phyloP scores from a whole-genome alignment of 2,329 filamentous ascomycete species.

The Daldinia sp. region DNA sequence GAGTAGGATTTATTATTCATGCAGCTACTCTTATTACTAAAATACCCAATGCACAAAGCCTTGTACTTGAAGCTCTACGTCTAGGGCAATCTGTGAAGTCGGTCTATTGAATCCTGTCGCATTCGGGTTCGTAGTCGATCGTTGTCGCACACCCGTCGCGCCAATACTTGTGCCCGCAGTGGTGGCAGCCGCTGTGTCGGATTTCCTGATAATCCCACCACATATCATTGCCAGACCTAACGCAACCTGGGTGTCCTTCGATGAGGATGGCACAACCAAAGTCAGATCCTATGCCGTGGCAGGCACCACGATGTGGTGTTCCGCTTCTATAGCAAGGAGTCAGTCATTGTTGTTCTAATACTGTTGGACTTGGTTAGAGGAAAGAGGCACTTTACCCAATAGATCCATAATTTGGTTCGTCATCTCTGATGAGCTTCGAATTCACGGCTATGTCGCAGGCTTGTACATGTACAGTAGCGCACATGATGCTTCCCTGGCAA shows the following conservation, averaged over 20 bases:
- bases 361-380: neutral
- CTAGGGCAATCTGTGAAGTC: neutral
- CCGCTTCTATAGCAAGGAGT: conserved; percentile 25
- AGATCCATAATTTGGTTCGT: conserved; percentile 31
- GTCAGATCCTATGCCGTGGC: conserved; percentile 23
- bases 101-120: conserved; percentile 9
- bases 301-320: conserved; percentile 20
- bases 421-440: conserved; percentile 20
- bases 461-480: conserved; percentile 14
- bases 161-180: conserved; percentile 40
- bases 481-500: conserved; percentile 37
- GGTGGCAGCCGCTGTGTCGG: conserved; percentile 24
- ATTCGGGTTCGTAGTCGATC: conserved; percentile 32
- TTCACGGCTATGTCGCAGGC: conserved; percentile 35
- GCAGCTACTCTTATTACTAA: neutral
- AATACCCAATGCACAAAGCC: neutral
- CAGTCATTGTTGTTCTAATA: neutral
- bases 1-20: neutral
- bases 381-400: conserved; percentile 15
- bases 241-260: conserved; percentile 16
- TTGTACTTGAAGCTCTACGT: neutral
- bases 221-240: conserved; percentile 32
- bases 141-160: conserved; percentile 26
- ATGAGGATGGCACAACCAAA: conserved; percentile 35
- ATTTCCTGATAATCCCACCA: conserved; percentile 41